Conservation (phyloP, 371 early-diverging fungal genomes). For the Saksenaea vasiformis region DNA sequence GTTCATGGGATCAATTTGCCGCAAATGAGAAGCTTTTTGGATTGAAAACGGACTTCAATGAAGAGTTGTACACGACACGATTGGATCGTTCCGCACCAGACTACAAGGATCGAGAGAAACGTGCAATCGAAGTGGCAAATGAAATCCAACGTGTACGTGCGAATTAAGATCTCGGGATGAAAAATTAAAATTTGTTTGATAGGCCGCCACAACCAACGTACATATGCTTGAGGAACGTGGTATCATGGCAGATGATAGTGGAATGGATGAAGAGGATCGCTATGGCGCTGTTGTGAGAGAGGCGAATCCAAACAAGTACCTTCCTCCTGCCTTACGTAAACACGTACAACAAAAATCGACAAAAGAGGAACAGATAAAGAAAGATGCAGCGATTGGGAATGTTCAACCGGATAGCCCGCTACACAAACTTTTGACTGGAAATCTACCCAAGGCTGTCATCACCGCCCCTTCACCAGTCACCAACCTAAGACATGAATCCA, state of each 20-base stretch:
- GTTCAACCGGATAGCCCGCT: slow-evolving; percentile 21
- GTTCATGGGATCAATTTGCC: slow-evolving; percentile 99
- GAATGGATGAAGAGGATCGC: slow-evolving; percentile 88
- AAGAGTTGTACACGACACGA: slow-evolving; percentile 94
- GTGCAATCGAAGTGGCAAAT: slow-evolving; percentile 87
- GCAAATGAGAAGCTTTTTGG: slow-evolving; percentile 95
- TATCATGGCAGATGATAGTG: slow-evolving; percentile 57
- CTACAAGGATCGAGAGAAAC: slow-evolving; percentile 86
- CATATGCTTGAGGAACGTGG: slow-evolving; percentile 97
- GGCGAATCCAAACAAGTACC: slow-evolving; percentile 66
- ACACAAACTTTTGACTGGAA: slow-evolving; percentile 36
- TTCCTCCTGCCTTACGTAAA: slow-evolving; percentile 83
- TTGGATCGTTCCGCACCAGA: slow-evolving; percentile 86
- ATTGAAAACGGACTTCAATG: slow-evolving; percentile 93
- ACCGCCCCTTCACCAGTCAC: slow-evolving; percentile 36
- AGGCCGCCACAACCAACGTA: slow-evolving; percentile 72
- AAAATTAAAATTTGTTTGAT: slow-evolving; percentile 1
- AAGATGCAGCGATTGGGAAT: neutral
- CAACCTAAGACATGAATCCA: slow-evolving; percentile 24
- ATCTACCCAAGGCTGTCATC: slow-evolving; percentile 28
- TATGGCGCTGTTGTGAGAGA: slow-evolving; percentile 83
- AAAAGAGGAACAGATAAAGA: slow-evolving; percentile 17
- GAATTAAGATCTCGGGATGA: neutral
- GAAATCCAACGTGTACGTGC: slow-evolving; percentile 79
- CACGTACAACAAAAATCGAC: slow-evolving; percentile 24